Conservation (phyloP, 176 grass and related monocot species). For the Musa acuminata region DNA sequence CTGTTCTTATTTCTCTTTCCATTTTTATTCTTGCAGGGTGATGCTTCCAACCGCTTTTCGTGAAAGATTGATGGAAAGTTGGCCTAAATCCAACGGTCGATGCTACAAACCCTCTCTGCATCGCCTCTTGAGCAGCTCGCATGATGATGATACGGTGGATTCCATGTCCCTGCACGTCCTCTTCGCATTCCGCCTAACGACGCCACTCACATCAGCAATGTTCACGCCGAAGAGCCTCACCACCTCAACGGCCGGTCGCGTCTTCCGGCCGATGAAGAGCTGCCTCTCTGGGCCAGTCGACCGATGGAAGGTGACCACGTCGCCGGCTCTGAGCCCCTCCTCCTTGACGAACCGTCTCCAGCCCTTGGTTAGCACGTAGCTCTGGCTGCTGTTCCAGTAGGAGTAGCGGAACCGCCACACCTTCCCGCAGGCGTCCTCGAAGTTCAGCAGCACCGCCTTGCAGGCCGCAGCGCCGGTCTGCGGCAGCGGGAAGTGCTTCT, state of each 20-base stretch:
- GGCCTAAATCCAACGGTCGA: background rate
- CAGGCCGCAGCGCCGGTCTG: background rate
- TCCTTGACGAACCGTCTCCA: slow-evolving; percentile 24
- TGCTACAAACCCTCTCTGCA: background rate
- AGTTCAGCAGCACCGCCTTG: background rate
- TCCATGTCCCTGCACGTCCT: background rate
- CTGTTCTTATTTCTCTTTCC: too few relatives aligned
- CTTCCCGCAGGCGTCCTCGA: slow-evolving; percentile 7
- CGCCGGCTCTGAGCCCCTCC: slow-evolving; percentile 12
- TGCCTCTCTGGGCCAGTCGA: slow-evolving; percentile 1
- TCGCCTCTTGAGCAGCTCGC: background rate
- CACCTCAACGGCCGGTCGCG: background rate
- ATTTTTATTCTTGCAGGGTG: too few relatives aligned
- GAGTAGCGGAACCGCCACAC: slow-evolving; percentile 18
- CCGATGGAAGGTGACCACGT: slow-evolving; percentile 7
- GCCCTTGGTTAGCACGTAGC: slow-evolving; percentile 22
- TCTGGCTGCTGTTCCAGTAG: slow-evolving; percentile 21
- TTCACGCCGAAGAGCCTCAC: slow-evolving; percentile 9
- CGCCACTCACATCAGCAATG: background rate
- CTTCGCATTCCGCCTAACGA: background rate
- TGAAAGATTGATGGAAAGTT: background rate
- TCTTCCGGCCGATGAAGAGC: background rate
- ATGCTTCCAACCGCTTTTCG: too few relatives aligned
- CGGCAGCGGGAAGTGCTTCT: slow-evolving; percentile 16
- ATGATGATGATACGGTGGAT: background rate